Base-by-base conservation (phyloP, 345 rosid genomes). In the Acer saccharum region DNA sequence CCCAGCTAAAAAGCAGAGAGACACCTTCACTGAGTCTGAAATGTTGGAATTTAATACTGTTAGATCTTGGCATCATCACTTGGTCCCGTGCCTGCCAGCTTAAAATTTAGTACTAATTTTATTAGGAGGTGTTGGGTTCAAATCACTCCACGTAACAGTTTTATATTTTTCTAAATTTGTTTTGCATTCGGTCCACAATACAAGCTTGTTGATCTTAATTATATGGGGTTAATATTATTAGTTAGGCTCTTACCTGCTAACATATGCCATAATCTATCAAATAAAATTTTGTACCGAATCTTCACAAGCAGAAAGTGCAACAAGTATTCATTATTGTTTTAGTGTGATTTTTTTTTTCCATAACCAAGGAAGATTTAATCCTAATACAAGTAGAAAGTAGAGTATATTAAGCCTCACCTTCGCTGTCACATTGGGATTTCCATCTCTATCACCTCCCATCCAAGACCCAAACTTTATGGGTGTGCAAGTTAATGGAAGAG, bases 391-490 rank as follows among this genome's bases (percentile, higher is more conserved):
- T 6, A 69, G 64, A 66, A 77, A 58, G 57, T 43, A 57, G 21
- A 23, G 58, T 35, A 39, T 20, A 17, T 21, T 61, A 73, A 77
- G 68, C 68, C 83, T 86, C 72, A 91, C 98, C 92, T 94, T 92
- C 60, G 98, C 88, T 8, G 97, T 94, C 48, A 94, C 97, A 85
- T 89, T 94, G 48, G 98, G 98, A 84, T 94, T 94, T 81, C 98
- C 98, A 88, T 94, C 98, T 87, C 97, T 87, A 82, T 94, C 98
- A 83, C 98, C 98, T 72, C 98, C 98, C 97, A 94, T 94, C 98
- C 98, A 94, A 73, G 98, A 92, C 35, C 98, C 98, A 81, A 94
- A 91, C 77, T 84, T 94, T 78, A 94, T 94, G 4, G 98, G 98
- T 0, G 98, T 90, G 83, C 96, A 90, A 75, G 93, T 94, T 77